Conservation (phyloP, 1,284 basidiomycete species). For the Papiliotrema fonsecae region DNA sequence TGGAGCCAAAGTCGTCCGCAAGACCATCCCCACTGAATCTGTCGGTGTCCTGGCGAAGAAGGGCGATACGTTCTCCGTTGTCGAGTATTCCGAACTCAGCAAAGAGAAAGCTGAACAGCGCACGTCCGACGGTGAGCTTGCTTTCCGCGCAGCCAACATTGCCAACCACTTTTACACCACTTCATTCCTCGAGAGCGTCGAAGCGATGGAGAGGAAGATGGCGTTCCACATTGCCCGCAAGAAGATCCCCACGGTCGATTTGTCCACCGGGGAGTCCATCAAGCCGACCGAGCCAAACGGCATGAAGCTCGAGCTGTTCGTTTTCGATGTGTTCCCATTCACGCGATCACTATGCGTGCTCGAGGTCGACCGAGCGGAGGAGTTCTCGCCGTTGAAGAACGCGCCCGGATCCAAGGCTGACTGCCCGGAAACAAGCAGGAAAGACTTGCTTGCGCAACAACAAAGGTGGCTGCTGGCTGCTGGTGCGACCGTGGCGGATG, state of each 20-base stretch:
- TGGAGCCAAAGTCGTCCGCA: constrained; percentile 95
- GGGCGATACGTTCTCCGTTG: constrained; percentile 78
- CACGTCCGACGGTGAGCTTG: constrained; percentile 67
- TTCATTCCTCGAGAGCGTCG: constrained; percentile 72
- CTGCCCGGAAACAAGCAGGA: constrained; percentile 81
- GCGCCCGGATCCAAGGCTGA: constrained; percentile 93
- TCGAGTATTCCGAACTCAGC: constrained; percentile 97
- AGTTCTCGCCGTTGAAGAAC: constrained; percentile 97
- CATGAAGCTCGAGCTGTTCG: constrained; percentile 98
- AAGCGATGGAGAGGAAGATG: constrained; percentile 80
- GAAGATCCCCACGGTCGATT: constrained; percentile 84
- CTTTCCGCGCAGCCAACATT: constrained; percentile 94
- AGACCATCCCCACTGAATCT: constrained; percentile 76
- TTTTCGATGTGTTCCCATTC: constrained; percentile 98
- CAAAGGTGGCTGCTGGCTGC: constrained; percentile 72
- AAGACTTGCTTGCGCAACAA: constrained; percentile 88
- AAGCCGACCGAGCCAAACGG: constrained; percentile 91
- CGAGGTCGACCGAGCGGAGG: constrained; percentile 81
- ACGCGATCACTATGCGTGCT: constrained; percentile 77
- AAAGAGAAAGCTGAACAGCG: constrained; percentile 74
- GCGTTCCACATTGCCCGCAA: constrained; percentile 98
- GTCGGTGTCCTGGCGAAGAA: constrained; percentile 90
- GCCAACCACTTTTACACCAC: constrained; percentile 98
- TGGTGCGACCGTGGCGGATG: constrained; percentile 62
- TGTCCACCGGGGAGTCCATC: constrained; percentile 59